phyloP scores from a whole-genome alignment of 805 yeast genomes.

The Dipodascus geniculatus region DNA sequence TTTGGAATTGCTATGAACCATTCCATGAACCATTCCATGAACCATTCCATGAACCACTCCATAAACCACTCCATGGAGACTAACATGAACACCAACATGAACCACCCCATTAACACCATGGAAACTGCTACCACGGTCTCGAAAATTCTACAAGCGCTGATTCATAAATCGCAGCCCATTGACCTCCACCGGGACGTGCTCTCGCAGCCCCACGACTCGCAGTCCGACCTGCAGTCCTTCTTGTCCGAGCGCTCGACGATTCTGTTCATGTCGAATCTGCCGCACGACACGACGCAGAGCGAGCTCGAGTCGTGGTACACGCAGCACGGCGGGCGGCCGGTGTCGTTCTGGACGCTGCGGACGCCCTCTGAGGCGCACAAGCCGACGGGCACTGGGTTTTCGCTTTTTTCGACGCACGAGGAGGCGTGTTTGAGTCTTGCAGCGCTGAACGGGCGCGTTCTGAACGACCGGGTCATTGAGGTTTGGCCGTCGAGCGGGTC shows the following conservation, averaged over 20 bases:
- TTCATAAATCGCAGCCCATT: slow-evolving; percentile 34
- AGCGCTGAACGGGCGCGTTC: slow-evolving; percentile 58
- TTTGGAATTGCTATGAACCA: no score
- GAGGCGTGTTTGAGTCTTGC: slow-evolving; percentile 71
- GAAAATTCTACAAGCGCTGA: slow-evolving; percentile 32
- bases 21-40: no score
- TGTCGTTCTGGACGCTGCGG: slow-evolving; percentile 81
- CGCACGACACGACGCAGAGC: slow-evolving; percentile 78
- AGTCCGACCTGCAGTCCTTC: slow-evolving; percentile 60
- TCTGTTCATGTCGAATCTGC: slow-evolving; percentile 68
- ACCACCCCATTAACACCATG: no score
- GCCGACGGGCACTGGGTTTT: slow-evolving; percentile 63
- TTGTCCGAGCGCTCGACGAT: slow-evolving; percentile 63
- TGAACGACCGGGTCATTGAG: slow-evolving; percentile 67
- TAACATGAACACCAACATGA: no score
- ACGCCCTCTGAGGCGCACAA: slow-evolving; percentile 39
- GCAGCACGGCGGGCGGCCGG: slow-evolving; percentile 74
- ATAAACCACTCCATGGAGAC: no score
- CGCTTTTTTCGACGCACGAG: slow-evolving; percentile 72
- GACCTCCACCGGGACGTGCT: slow-evolving; percentile 45
- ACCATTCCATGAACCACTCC: no score
- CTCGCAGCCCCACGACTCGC: slow-evolving; percentile 64
- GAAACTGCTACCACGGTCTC: slow-evolving; percentile 37
- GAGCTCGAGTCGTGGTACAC: slow-evolving; percentile 88
- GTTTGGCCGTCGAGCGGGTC: slow-evolving; percentile 75